These are phyloP conservation scores for Schizothecium vesticola DNA, from an alignment of 495 filamentous ascomycete species.

Conservation along the genomic window DNA sequence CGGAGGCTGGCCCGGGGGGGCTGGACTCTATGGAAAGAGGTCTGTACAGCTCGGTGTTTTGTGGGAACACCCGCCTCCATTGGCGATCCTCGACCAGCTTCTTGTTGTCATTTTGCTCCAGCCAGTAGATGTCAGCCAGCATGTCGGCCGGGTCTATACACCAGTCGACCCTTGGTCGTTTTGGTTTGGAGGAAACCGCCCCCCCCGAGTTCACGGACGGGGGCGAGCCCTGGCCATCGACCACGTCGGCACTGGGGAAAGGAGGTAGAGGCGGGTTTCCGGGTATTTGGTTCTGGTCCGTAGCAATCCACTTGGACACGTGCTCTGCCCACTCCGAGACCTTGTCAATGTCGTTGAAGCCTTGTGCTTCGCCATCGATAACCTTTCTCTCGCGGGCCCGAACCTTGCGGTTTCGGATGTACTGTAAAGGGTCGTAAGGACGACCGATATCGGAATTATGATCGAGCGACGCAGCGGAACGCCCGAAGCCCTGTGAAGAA, in stretches of 20 bases:
- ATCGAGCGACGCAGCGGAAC: conserved; percentile 8
- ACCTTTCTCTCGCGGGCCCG: conserved; percentile 64
- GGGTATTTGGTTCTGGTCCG: conserved; percentile 24
- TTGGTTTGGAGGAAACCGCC: conserved; percentile 41
- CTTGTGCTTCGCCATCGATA: conserved; percentile 65
- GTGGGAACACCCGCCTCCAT: conserved; percentile 64
- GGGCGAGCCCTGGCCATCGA: conserved; percentile 28
- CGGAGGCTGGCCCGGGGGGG: conserved; percentile 15
- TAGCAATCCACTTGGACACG: conserved; percentile 50
- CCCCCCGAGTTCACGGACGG: conserved; percentile 27
- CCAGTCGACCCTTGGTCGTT: conserved; percentile 74
- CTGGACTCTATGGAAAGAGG: conserved; percentile 16
- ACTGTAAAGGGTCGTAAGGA: conserved; percentile 80
- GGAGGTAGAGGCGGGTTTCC: conserved; percentile 53
- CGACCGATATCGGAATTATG: conserved; percentile 44
- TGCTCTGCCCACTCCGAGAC: conserved; percentile 71
- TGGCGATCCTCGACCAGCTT: conserved; percentile 66
- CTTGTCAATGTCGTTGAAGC: conserved; percentile 64
- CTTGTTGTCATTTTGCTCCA: conserved; percentile 72
- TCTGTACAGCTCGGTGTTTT: conserved; percentile 20
- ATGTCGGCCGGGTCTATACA: conserved; percentile 69
- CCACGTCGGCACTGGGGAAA: conserved; percentile 42
- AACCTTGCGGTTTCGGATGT: conserved; percentile 76
- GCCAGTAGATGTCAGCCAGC: conserved; percentile 79
- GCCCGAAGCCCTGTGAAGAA: conserved; percentile 14